Base-by-base conservation (phyloP, 768 basidiomycete species). In the Lentinula lateritia region DNA sequence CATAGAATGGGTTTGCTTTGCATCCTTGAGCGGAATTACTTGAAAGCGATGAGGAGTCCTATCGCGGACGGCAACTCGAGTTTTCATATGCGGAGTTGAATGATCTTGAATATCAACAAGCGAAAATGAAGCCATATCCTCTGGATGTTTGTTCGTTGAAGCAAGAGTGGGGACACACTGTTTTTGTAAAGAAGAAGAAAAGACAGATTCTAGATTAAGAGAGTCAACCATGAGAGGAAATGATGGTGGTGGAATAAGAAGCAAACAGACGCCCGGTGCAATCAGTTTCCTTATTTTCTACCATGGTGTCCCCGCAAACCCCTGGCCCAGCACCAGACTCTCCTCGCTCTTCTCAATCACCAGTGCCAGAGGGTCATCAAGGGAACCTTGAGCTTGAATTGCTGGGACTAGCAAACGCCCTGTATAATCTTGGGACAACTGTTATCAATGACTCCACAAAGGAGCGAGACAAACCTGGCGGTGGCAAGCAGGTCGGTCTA, bases 401-500 rank as follows among this genome's bases (percentile, higher is more conserved):
- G 2, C 75, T 91, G 28, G 90, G 87, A 0, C 84, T 93, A 15
- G 89, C 88, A 13, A 88, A 88, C 58, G 85, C 87, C 2, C 73
- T 93, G 28, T 92, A 92, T 68, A 91, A 92, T 65, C 76, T 93
- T 6, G 90, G 90, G 23, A 90, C 90, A 5, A 92, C 91, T 0
- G 90, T 92, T 20, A 86, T 92, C 67, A 89, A 88, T 52, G 91
- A 93, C 70, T 85, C 88, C 3, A 89, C 89, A 13, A 92, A 90
- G 72, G 90, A 91, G 66, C 82, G 85, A 54, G 88, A 89, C 65
- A 88, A 85, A 61, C 81, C 83, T 12, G 86, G 80, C 4, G 85
- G 82, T 1, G 86, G 80, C 20, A 93, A 92, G 70, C 89, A 86
- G 66, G 90, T 92, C 34, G 91, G 89, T n/a, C 72, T 81, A 55